Evolutionary conservation across 2,329 filamentous ascomycete genomes (phyloP).

Genomic region (Endoconidiophora polonica): DNA sequence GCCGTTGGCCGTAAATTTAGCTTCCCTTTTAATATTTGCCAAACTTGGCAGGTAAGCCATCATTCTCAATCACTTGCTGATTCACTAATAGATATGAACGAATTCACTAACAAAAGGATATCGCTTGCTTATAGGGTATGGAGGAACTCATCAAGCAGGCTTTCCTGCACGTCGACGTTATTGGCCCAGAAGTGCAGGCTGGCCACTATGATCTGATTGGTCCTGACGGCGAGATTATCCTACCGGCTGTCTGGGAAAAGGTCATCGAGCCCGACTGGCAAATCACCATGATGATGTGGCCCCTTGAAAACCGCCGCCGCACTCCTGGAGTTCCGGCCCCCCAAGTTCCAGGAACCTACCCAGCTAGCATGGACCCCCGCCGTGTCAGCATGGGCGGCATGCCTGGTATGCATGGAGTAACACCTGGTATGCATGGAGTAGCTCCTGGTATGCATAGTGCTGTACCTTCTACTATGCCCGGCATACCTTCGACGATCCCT

Average conservation of each 20-base stretch:
- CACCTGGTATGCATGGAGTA: neutral
- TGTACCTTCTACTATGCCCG: neutral
- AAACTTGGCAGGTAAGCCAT: conserved; percentile 59
- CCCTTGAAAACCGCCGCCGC: conserved; percentile 28
- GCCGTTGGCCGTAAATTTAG: conserved; percentile 82
- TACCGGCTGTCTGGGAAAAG: conserved; percentile 63
- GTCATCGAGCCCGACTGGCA: conserved; percentile 55
- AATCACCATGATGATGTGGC: conserved; percentile 43
- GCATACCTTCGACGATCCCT: neutral
- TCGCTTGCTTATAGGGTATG: conserved; percentile 46
- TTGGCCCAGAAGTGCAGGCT: conserved; percentile 59
- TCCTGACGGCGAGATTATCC: conserved; percentile 66
- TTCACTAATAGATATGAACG: neutral
- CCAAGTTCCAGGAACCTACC: neutral
- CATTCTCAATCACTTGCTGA: neutral
- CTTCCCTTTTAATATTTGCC: conserved; percentile 75
- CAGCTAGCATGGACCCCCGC: neutral
- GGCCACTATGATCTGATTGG: conserved; percentile 70
- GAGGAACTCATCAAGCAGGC: conserved; percentile 74
- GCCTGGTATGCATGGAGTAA: neutral
- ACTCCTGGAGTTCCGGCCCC: too few species aligned
- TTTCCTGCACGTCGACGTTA: conserved; percentile 60
- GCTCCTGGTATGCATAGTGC: neutral
- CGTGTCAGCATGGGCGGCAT: neutral
- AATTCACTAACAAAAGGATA: neutral